Evolutionary conservation across 495 filamentous ascomycete species (phyloP), one percentile per base, ranked within the genome.

Genomic region (Daldinia concentrica): DNA sequence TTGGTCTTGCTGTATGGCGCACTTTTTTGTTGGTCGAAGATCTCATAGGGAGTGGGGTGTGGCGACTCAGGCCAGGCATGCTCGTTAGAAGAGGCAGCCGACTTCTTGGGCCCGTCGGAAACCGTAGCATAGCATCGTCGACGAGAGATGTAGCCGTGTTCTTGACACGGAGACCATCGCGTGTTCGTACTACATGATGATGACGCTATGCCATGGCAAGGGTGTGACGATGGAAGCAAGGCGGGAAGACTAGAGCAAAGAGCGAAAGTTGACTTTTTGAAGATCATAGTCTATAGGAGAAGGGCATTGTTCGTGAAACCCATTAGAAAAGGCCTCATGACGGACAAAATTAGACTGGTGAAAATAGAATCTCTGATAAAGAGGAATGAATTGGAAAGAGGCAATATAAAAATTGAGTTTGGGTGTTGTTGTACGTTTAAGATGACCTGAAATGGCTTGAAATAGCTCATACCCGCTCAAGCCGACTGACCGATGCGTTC

Each of bases 1-100:
- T 90, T 86, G 15, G 79, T 74, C 79, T 98, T 98, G 68, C 87
- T 90, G 77, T 99, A 99, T 15, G 89, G 86, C 17, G 87, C 87
- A 27, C 77, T 82, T 66, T 81, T 86, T 30, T 85, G 81, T 64
- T 89, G 83, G 51, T 88, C 82, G 69, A 98, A 88, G 71, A 99
- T 92, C 69, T 99, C 92, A 78, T 99, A 98, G 0, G 95, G 95
- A 0, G 95, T 95, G n/a, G 92, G 92, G 51, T 76, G 74, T 57
- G 65, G 57, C 9, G 77, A 79, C 14, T 75, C 66, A 1, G 83
- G 83, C 83, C 83, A 86, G 76, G 30, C 68, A 69, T 69, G 79
- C 22, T 62, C 76, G 45, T 62, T 79, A 76, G 80, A 78, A 83
- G 41, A 61, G 69, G 54, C 60, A 58, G 17, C 58, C 48, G 57